These are phyloP conservation scores for button mushroom (Agaricus bisporus) DNA, from an alignment of 768 basidiomycete genomes.

Conservation along the genomic window DNA sequence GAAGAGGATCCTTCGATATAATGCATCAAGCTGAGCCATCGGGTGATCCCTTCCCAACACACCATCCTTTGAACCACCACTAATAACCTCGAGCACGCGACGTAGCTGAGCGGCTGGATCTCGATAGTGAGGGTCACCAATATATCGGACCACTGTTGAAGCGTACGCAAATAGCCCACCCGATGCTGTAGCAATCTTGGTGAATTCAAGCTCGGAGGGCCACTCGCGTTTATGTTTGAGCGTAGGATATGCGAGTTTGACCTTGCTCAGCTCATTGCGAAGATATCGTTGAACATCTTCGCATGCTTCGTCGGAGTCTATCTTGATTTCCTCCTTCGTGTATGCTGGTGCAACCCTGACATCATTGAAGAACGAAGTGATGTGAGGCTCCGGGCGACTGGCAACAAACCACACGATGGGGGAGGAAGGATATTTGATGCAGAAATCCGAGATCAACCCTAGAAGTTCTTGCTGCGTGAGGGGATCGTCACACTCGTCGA, in stretches of 20 bases:
- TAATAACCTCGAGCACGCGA: background rate
- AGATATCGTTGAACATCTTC: constrained; percentile 11
- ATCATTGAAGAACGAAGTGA: constrained; percentile 10
- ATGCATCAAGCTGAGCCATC: background rate
- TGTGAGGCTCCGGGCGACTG: no score
- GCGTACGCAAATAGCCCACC: constrained; percentile 21
- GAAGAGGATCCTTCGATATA: background rate
- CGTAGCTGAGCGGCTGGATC: background rate
- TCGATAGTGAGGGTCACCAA: constrained; percentile 14
- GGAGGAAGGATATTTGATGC: background rate
- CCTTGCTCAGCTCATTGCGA: constrained; percentile 6
- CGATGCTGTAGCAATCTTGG: constrained; percentile 14
- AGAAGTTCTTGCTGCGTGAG: no score
- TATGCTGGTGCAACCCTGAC: background rate
- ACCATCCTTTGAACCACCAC: background rate
- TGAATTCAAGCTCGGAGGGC: constrained; percentile 17
- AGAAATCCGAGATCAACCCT: no score
- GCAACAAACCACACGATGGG: constrained; percentile 19
- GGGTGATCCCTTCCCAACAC: background rate
- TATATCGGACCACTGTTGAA: constrained; percentile 17
- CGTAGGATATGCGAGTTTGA: constrained; percentile 1
- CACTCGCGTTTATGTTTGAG: constrained; percentile 4
- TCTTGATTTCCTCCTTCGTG: background rate
- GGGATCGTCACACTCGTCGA: no score
- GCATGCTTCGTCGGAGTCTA: no score